These are phyloP conservation scores for Aureobasidium sp. DNA, from an alignment of 2,329 filamentous ascomycete genomes.

Conservation along the genomic window DNA sequence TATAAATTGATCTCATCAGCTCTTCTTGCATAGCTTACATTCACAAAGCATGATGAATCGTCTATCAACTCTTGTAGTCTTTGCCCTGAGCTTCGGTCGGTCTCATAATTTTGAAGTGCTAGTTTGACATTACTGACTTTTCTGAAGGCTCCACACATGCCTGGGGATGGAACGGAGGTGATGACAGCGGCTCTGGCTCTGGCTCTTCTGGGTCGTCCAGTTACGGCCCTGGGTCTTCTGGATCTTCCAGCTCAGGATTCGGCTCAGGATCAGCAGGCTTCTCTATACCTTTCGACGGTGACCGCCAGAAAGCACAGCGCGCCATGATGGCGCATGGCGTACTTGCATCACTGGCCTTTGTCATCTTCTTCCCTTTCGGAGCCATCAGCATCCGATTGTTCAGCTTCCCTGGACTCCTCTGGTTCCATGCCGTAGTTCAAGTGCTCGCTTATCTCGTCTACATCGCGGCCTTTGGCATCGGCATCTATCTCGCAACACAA, in stretches of 20 bases:
- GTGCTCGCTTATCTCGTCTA: conserved; percentile 42
- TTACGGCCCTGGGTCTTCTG: conserved; percentile 4
- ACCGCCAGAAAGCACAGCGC: not conserved
- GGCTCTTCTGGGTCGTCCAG: conserved; percentile 5
- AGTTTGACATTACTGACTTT: not conserved
- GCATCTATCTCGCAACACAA: conserved; percentile 42
- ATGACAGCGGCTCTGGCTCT: not conserved
- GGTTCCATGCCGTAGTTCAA: conserved; percentile 43
- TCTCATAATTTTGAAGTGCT: not conserved
- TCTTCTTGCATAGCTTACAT: too few relatives aligned
- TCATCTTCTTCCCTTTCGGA: conserved; percentile 40
- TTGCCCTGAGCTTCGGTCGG: conserved; percentile 9
- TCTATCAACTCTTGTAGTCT: not conserved
- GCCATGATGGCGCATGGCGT: conserved; percentile 36
- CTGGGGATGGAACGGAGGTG: not conserved
- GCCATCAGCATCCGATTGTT: conserved; percentile 38
- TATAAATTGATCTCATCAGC: not conserved
- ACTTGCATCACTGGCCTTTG: conserved; percentile 38
- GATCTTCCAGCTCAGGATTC: not conserved
- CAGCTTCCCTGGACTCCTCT: conserved; percentile 37
- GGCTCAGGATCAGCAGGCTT: not conserved
- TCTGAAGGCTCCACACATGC: conserved; percentile 5
- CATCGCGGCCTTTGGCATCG: conserved; percentile 45
- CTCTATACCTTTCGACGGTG: conserved; percentile 4
- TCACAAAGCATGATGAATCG: not conserved